A percentile compares a stretch with the other conserved stretches of the same genome.
Evolutionary conservation across 306 rosid genomes (phyloP).

Genomic region (Abrus pulchellus): DNA sequence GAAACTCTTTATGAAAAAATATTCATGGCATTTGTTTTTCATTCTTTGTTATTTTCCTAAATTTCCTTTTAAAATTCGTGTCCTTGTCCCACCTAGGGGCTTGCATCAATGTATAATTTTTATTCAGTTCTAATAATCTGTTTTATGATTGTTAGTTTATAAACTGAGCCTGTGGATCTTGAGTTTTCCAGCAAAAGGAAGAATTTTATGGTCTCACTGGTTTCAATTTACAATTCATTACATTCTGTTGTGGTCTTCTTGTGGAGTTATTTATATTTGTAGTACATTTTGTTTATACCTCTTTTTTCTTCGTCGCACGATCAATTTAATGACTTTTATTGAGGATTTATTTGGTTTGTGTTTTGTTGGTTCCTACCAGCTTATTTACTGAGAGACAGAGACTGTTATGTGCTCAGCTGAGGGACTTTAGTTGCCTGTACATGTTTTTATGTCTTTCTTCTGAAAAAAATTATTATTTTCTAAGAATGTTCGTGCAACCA

Average conservation of each 20-base stretch:
- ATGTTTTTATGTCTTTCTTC: slow-evolving; percentile 28
- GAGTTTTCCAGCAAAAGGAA: neutral
- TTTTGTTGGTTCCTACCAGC: slow-evolving; percentile 33
- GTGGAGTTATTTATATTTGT: slow-evolving; percentile 16
- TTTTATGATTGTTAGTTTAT: slow-evolving; percentile 28
- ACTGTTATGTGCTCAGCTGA: neutral
- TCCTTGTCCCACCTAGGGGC: slow-evolving; percentile 6
- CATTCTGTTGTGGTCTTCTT: slow-evolving; percentile 40
- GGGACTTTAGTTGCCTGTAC: slow-evolving; percentile 31
- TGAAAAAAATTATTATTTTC: neutral
- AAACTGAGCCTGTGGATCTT: slow-evolving; percentile 26
- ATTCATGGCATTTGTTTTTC: slow-evolving; percentile 33
- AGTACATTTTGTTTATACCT: slow-evolving; percentile 28
- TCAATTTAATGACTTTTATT: slow-evolving; percentile 17
- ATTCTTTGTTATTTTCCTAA: slow-evolving; percentile 3
- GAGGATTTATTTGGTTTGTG: slow-evolving; percentile 27
- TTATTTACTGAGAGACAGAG: slow-evolving; percentile 8
- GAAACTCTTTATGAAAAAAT: neutral
- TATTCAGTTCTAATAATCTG: slow-evolving; percentile 29
- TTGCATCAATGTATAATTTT: slow-evolving; percentile 21
- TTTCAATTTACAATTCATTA: neutral
- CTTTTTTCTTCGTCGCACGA: neutral
- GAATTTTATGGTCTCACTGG: slow-evolving; percentile 16
- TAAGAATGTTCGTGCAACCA: slow-evolving; percentile 11
- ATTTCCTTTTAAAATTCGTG: slow-evolving; percentile 9